Evolutionary conservation across 2,329 filamentous ascomycete genomes (phyloP), one percentile per base, ranked within the genome.

Genomic region (Apiospora koreana): DNA sequence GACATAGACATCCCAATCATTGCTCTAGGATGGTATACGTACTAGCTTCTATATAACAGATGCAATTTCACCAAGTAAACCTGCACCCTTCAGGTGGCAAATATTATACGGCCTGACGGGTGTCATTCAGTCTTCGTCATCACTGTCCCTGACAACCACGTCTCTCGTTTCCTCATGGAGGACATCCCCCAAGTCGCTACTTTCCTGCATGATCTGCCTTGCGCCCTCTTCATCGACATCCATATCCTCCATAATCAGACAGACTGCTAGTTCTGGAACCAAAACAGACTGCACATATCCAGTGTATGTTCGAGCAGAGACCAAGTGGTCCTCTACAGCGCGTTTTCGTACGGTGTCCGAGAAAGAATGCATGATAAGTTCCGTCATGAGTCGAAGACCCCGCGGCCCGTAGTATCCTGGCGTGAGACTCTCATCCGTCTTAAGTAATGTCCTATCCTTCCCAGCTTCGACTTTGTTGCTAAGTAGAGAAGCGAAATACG

Each of bases 371-470:
- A 93, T 89, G 46, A 94, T 87, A 69, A 87, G 87, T 75, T 93
- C 91, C 62, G 89, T 92, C 87, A 97, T 93, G 68, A 87, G 81
- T 66, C 88, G 88, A 68, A 92, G 85, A 1, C 94, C 94, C 25
- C 91, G 88, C 2, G 91, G 87, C 1, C 94, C 94, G 80, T 97
- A 97, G 80, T 97, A 97, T 0, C 94, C 94, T 12, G 93, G 92
- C 3, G 88, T 90, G 41, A 92, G 84, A 69, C 84, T 86, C 66
- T 86, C 84, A 38, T 88, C 82, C 67, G 85, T 89, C 71, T 88
- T 86, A 68, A 88, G 83, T 69, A 93, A 82, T 35, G 87, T 91
- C 68, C 88, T 86, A 41, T 87, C 88, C 76, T 87, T 85, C 16
- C 91, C 91, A 2, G 83, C 80, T 69, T 86, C 85, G 58, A 93